Evolutionary conservation across 345 rosid species (phyloP).

Genomic region (Gossypium arboreum): DNA sequence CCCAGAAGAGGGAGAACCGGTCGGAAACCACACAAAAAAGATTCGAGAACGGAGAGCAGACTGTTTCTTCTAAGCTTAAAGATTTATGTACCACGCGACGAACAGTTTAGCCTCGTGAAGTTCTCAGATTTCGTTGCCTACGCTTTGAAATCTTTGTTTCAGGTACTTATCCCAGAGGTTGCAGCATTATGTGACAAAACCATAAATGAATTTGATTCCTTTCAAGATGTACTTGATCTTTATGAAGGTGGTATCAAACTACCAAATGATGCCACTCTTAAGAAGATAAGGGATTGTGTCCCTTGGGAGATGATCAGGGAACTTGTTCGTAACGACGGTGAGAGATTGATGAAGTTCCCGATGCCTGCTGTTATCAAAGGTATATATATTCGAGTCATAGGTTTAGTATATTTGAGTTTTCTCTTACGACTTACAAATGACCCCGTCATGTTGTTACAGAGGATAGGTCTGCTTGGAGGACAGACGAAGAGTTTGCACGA

Average conservation of each 20-base stretch:
- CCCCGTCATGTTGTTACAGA: slow-evolving; percentile 27
- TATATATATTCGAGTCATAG: slow-evolving; percentile 8
- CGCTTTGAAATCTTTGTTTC: slow-evolving; percentile 61
- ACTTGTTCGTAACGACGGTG: slow-evolving; percentile 78
- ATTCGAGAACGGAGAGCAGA: slow-evolving; percentile 60
- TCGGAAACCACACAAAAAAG: slow-evolving; percentile 61
- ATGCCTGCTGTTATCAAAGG: slow-evolving; percentile 86
- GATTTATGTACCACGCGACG: slow-evolving; percentile 89
- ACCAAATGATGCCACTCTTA: slow-evolving; percentile 27
- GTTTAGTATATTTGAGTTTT: background rate
- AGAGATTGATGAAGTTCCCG: slow-evolving; percentile 64
- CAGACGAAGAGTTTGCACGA: slow-evolving; percentile 66
- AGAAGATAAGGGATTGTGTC: slow-evolving; percentile 53
- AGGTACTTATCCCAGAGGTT: slow-evolving; percentile 64
- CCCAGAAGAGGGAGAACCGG: slow-evolving; percentile 92
- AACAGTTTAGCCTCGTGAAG: slow-evolving; percentile 66
- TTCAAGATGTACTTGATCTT: slow-evolving; percentile 60
- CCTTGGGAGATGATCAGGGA: slow-evolving; percentile 92
- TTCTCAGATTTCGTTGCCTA: slow-evolving; percentile 87
- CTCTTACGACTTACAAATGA: background rate
- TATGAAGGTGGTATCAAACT: slow-evolving; percentile 61
- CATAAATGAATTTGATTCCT: slow-evolving; percentile 73
- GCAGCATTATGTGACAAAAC: slow-evolving; percentile 69
- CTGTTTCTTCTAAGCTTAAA: slow-evolving; percentile 63
- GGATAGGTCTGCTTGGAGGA: slow-evolving; percentile 63